Conservation (phyloP, 2,329 filamentous ascomycete species). For the Polychaeton citri region DNA sequence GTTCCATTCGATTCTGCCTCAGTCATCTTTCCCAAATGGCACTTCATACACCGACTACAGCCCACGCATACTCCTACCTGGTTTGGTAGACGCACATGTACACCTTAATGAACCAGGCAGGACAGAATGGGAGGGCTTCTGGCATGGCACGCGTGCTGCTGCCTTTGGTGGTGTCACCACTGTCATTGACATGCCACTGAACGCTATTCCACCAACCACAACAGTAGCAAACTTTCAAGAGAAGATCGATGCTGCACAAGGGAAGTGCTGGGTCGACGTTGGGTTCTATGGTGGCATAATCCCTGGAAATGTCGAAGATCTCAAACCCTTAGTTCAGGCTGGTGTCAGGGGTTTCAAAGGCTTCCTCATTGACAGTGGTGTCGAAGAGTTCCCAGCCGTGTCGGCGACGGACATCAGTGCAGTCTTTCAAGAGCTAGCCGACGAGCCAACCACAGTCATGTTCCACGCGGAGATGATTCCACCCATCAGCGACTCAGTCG, state of each 20-base stretch:
- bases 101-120: slow-evolving; percentile 94
- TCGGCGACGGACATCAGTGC: slow-evolving; percentile 62
- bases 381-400: slow-evolving; percentile 93
- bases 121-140: slow-evolving; percentile 97
- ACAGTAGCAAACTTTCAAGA: slow-evolving; percentile 69
- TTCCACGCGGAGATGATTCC: slow-evolving; percentile 98
- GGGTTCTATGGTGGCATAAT: slow-evolving; percentile 94
- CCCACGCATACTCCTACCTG: slow-evolving; percentile 72
- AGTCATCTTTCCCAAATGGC: slow-evolving; percentile 57
- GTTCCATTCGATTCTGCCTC: slow-evolving; percentile 58
- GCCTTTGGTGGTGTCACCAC: slow-evolving; percentile 95
- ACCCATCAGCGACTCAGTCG: slow-evolving; percentile 66
- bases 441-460: slow-evolving; percentile 83
- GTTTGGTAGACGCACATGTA: slow-evolving; percentile 91
- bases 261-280: slow-evolving; percentile 97
- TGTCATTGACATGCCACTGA: slow-evolving; percentile 93
- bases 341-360: slow-evolving; percentile 95
- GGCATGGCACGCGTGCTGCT: slow-evolving; percentile 83
- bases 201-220: slow-evolving; percentile 91
- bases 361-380: slow-evolving; percentile 91
- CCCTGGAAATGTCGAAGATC: slow-evolving; percentile 70
- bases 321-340: slow-evolving; percentile 66
- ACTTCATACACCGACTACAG: slow-evolving; percentile 73
- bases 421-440: slow-evolving; percentile 68
- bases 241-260: slow-evolving; percentile 71